Percentiles rank a stretch among this genome's conserved stretches.
These are phyloP conservation scores for Paramecium pentaurelia DNA, from an alignment of 73 alveolate species.

Conservation along the genomic window DNA sequence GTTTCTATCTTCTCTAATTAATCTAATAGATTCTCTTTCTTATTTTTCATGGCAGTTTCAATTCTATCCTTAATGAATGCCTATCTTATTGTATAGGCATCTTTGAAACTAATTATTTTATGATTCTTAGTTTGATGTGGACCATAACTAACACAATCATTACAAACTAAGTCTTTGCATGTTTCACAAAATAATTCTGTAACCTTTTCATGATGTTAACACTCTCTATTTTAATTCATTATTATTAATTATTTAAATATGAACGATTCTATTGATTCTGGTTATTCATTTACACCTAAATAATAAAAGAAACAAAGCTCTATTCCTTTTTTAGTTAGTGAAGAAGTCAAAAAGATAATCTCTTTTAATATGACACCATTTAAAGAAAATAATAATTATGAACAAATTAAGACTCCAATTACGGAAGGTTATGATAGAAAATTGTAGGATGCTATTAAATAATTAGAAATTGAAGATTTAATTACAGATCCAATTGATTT, in stretches of 20 bases:
- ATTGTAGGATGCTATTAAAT: neutral
- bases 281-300: slow-evolving; percentile 14
- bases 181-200: slow-evolving; percentile 73
- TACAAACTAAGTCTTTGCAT: slow-evolving; percentile 72
- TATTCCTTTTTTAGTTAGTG: neutral
- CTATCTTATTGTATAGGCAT: slow-evolving; percentile 69
- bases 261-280: slow-evolving; percentile 6
- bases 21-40: slow-evolving; percentile 63
- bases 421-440: neutral
- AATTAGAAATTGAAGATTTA: slow-evolving; percentile 6
- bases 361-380: slow-evolving; percentile 33
- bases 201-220: slow-evolving; percentile 65
- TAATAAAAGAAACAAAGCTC: neutral
- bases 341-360: slow-evolving; percentile 16
- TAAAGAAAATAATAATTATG: neutral
- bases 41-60: slow-evolving; percentile 62
- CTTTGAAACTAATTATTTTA: slow-evolving; percentile 66
- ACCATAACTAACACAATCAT: slow-evolving; percentile 73
- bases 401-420: neutral
- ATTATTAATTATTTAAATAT: neutral
- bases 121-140: slow-evolving; percentile 75
- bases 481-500: neutral
- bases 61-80: slow-evolving; percentile 57
- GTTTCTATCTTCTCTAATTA: slow-evolving; percentile 66
- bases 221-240: neutral